Conservation (phyloP, 345 rosid genomes). For the Pistacia vera region DNA sequence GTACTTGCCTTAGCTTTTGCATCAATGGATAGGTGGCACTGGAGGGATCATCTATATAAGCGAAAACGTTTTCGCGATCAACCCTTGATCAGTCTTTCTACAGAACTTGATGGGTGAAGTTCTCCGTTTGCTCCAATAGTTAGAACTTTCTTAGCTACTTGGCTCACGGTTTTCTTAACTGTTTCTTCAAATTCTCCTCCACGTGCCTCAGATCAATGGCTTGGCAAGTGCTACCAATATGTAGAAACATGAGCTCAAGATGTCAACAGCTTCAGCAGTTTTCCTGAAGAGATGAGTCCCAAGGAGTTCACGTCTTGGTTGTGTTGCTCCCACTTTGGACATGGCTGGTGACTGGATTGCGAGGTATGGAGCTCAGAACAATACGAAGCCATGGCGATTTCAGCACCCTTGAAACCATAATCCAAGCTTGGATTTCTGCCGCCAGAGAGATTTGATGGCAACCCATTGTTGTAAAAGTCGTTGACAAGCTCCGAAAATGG, state of each 20-base stretch:
- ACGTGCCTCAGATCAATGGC: slow-evolving; percentile 64
- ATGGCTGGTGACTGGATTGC: slow-evolving; percentile 60
- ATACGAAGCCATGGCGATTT: slow-evolving; percentile 73
- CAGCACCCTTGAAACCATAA: slow-evolving; percentile 80
- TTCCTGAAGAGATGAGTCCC: no score
- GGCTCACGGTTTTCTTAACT: slow-evolving; percentile 52
- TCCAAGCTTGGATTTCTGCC: slow-evolving; percentile 68
- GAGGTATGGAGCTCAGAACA: slow-evolving; percentile 52
- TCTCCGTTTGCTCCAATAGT: slow-evolving; percentile 56
- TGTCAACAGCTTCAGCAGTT: slow-evolving; percentile 57
- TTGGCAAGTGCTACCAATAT: slow-evolving; percentile 58
- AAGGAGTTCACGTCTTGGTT: slow-evolving; percentile 63
- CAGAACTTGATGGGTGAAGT: slow-evolving; percentile 78
- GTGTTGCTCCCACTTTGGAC: slow-evolving; percentile 66
- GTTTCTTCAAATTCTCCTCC: slow-evolving; percentile 58
- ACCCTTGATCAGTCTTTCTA: slow-evolving; percentile 69
- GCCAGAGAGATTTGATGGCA: slow-evolving; percentile 66
- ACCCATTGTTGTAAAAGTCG: slow-evolving; percentile 77
- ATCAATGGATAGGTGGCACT: slow-evolving; percentile 64
- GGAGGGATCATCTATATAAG: slow-evolving; percentile 77
- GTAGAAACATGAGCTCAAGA: slow-evolving; percentile 58
- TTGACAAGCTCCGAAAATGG: slow-evolving; percentile 70
- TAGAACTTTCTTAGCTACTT: slow-evolving; percentile 49
- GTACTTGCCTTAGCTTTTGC: slow-evolving; percentile 75
- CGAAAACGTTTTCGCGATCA: slow-evolving; percentile 60